phyloP scores from a whole-genome alignment of 2,329 filamentous ascomycete species.

The Pezicula rhizophila region DNA sequence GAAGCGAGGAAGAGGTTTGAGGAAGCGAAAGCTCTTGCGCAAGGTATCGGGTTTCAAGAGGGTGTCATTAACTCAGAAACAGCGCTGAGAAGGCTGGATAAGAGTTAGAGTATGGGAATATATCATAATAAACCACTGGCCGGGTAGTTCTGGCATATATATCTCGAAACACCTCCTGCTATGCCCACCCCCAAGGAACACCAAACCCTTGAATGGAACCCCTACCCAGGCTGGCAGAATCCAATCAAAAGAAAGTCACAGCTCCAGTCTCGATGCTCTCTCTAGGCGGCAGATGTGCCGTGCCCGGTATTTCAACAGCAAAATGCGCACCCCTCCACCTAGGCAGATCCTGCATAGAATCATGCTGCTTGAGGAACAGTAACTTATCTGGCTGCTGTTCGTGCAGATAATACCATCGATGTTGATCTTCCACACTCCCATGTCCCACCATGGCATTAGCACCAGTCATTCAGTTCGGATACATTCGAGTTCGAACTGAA shows the following conservation, averaged over 20 bases:
- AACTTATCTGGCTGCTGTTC: slow-evolving; percentile 4
- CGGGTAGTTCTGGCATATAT: no score
- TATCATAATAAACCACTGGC: no score
- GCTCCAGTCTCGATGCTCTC: slow-evolving; percentile 3
- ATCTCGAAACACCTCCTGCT: no score
- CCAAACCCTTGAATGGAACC: no score
- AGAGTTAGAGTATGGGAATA: background rate
- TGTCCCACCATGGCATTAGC: slow-evolving; percentile 2
- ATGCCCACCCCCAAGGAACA: no score
- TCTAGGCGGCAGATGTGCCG: background rate
- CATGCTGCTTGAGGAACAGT: slow-evolving; percentile 4
- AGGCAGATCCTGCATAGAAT: slow-evolving; percentile 1
- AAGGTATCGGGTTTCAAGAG: slow-evolving; percentile 44
- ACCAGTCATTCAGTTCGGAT: background rate
- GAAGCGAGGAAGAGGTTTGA: slow-evolving; percentile 64
- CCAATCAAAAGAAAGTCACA: background rate
- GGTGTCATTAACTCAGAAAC: slow-evolving; percentile 47
- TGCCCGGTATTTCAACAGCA: background rate
- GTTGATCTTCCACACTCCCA: background rate
- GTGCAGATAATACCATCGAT: slow-evolving; percentile 6
- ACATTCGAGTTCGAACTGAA: slow-evolving; percentile 3
- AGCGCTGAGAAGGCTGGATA: slow-evolving; percentile 34
- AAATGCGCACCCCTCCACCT: slow-evolving; percentile 5
- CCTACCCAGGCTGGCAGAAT: no score
- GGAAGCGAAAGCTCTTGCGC: slow-evolving; percentile 59